Conservation (phyloP, 305 asterid species). For the Fraxinus paxiana region DNA sequence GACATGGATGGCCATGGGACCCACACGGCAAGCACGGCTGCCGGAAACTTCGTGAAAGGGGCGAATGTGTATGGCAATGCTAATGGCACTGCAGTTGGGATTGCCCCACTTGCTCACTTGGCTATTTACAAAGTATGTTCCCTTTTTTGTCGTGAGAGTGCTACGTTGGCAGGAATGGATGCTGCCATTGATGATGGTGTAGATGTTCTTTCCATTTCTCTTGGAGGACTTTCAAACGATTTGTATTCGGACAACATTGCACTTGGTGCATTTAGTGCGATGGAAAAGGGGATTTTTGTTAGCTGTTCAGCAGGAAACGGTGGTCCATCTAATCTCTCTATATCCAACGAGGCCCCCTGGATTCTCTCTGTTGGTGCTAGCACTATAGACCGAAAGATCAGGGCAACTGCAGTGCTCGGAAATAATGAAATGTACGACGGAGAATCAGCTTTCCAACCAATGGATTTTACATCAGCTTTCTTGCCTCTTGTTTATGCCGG, state of each 20-base stretch:
- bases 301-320: slow-evolving; percentile 24
- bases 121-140: slow-evolving; percentile 41
- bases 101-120: slow-evolving; percentile 44
- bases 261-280: slow-evolving; percentile 28
- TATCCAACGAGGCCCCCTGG: slow-evolving; percentile 35
- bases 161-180: slow-evolving; percentile 30
- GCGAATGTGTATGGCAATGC: slow-evolving; percentile 38
- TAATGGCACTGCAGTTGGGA: slow-evolving; percentile 39
- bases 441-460: slow-evolving; percentile 22
- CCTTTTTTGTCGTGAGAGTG: slow-evolving; percentile 8
- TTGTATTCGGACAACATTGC: slow-evolving; percentile 18
- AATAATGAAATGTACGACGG: slow-evolving; percentile 19
- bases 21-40: slow-evolving; percentile 47
- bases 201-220: slow-evolving; percentile 29
- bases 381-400: slow-evolving; percentile 27
- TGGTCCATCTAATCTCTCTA: slow-evolving; percentile 15
- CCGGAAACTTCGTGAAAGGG: slow-evolving; percentile 31
- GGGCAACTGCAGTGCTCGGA: slow-evolving; percentile 22
- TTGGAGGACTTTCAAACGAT: background rate
- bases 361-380: slow-evolving; percentile 39
- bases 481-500: slow-evolving; percentile 16
- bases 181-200: slow-evolving; percentile 36
- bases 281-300: slow-evolving; percentile 25
- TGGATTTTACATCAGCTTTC: background rate
- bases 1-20: slow-evolving; percentile 43